Percentiles rank a stretch among this genome's conserved stretches.
phyloP scores from a whole-genome alignment of 2,329 filamentous ascomycete species.

The Didymella sp. region DNA sequence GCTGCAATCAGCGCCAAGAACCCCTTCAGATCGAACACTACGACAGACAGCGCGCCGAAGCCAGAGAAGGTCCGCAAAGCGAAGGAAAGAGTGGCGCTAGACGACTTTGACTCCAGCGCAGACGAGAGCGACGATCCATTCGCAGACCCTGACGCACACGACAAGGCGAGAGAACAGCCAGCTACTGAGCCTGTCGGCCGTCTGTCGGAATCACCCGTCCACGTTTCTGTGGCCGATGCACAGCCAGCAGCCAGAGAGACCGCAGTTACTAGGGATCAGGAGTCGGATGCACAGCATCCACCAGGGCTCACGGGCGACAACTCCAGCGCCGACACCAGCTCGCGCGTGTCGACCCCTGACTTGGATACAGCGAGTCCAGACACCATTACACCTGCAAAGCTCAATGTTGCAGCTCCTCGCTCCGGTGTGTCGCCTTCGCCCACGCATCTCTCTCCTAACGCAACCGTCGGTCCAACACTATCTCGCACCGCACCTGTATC shows the following conservation, averaged over 20 bases:
- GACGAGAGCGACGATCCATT: constrained; percentile 57
- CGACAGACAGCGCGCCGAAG: constrained; percentile 56
- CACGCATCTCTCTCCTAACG: constrained; percentile 28
- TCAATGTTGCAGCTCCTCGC: constrained; percentile 26
- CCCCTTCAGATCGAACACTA: constrained; percentile 43
- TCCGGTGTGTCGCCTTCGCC: constrained; percentile 33
- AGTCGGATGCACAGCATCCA: constrained; percentile 53
- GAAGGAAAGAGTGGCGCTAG: constrained; percentile 69
- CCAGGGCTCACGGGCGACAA: constrained; percentile 74
- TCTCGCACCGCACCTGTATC: constrained; percentile 49
- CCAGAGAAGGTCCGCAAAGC: constrained; percentile 65
- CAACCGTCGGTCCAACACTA: constrained; percentile 34
- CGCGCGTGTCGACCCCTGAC: constrained; percentile 47
- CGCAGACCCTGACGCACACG: constrained; percentile 47
- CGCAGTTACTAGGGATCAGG: constrained; percentile 31
- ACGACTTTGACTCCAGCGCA: constrained; percentile 70
- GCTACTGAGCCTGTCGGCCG: constrained; percentile 36
- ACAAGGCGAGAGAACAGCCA: constrained; percentile 30
- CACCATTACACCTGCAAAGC: constrained; percentile 38
- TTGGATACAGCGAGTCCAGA: constrained; percentile 40
- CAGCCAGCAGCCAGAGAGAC: constrained; percentile 43
- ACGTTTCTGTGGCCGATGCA: constrained; percentile 65
- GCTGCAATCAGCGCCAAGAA: constrained; percentile 38
- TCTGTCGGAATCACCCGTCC: constrained; percentile 72
- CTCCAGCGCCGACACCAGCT: constrained; percentile 68